Conservation (phyloP, 352 stramenopile species). For the Globisporangium splendens region DNA sequence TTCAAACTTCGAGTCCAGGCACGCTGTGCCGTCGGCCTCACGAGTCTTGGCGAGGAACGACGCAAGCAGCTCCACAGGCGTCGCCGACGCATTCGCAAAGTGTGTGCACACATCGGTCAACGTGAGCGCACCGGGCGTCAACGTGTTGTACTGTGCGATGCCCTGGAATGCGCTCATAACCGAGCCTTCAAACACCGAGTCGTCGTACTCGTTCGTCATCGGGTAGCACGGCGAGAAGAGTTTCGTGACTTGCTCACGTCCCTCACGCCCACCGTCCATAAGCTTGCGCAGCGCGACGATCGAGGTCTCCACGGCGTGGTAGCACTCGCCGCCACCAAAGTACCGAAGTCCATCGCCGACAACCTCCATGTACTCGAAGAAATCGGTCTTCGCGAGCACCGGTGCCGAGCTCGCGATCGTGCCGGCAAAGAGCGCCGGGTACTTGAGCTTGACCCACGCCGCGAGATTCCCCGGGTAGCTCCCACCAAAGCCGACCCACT, state of each 20-base stretch:
- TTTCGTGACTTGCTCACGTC: constrained; percentile 34
- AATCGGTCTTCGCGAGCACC: constrained; percentile 78
- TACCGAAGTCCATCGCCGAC: constrained; percentile 72
- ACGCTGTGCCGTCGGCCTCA: constrained; percentile 30
- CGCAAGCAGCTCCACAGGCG: constrained; percentile 39
- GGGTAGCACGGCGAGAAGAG: constrained; percentile 67
- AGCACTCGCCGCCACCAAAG: constrained; percentile 83
- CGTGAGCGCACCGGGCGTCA: constrained; percentile 45
- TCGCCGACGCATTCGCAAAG: constrained; percentile 32
- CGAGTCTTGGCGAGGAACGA: constrained; percentile 55
- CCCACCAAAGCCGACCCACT: constrained; percentile 94
- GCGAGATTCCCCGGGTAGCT: constrained; percentile 95
- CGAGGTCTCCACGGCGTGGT: constrained; percentile 61
- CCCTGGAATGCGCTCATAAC: constrained; percentile 79
- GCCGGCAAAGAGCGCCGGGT: constrained; percentile 89
- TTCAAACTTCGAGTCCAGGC: constrained; percentile 81
- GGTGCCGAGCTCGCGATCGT: constrained; percentile 91
- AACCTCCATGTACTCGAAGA: constrained; percentile 88
- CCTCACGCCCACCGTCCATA: constrained; percentile 47
- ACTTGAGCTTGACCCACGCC: constrained; percentile 92
- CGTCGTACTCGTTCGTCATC: constrained; percentile 77
- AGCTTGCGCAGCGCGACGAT: constrained; percentile 50
- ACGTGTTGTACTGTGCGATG: constrained; percentile 71
- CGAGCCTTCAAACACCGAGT: constrained; percentile 74
- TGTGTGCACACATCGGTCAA: constrained; percentile 60